Evolutionary conservation across 805 yeast species (phyloP).

Genomic region (Huiozyma naganishii): DNA sequence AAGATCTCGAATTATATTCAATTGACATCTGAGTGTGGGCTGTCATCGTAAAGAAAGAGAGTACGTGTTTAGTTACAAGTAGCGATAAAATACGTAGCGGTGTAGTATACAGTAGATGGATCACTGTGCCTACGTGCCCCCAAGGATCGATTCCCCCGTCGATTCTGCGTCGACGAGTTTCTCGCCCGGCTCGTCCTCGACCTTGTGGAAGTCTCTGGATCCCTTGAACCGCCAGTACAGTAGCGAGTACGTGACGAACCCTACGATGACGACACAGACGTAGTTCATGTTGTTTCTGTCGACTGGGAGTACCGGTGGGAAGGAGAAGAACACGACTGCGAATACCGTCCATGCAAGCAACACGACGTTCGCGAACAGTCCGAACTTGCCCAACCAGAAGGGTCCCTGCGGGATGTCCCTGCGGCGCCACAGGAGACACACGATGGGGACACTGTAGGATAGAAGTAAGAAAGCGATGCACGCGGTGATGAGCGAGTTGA

Average conservation of each 20-base stretch:
- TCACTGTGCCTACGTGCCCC: too few relatives aligned
- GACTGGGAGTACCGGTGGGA: constrained; percentile 57
- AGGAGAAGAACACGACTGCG: constrained; percentile 48
- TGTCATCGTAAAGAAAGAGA: too few relatives aligned
- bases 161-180: background rate
- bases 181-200: constrained; percentile 10
- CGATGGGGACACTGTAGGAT: constrained; percentile 48
- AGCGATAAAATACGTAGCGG: too few relatives aligned
- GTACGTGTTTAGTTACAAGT: too few relatives aligned
- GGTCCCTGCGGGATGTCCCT: constrained; percentile 47
- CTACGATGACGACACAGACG: constrained; percentile 45
- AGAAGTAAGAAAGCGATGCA: constrained; percentile 51
- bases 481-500: constrained; percentile 53
- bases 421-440: constrained; percentile 35
- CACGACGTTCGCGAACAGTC: constrained; percentile 40
- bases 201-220: constrained; percentile 25
- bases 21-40: too few relatives aligned
- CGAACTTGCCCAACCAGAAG: constrained; percentile 52
- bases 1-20: too few relatives aligned
- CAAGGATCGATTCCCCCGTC: background rate
- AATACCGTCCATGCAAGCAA: constrained; percentile 48
- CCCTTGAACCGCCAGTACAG: constrained; percentile 43
- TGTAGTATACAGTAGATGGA: too few relatives aligned
- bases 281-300: constrained; percentile 56
- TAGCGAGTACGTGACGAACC: constrained; percentile 34